Base-by-base conservation (phyloP, 2,329 filamentous ascomycete species). In the Emydomyces testavorans region DNA sequence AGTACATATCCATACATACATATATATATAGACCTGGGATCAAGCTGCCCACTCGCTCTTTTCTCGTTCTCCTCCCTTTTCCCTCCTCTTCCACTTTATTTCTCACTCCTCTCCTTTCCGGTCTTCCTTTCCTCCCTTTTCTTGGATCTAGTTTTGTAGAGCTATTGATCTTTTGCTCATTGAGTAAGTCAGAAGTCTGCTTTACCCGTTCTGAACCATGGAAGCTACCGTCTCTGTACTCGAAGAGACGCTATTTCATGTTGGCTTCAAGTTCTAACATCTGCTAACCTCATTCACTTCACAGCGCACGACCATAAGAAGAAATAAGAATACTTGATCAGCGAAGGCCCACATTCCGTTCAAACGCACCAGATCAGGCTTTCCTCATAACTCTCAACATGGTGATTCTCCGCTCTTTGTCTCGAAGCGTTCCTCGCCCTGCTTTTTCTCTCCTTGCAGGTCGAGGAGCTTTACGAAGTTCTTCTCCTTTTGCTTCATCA, bases 361-460 rank as follows among this genome's bases (percentile, higher is more conserved):
- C 20, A 26, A 21, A 21, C 15, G 21, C n/a, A 37, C 28, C 32
- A 1, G 28, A n/a, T 42, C 31, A 37, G 20, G 4, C 21, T 13
- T 37, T 43, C 7, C 34, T 24, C 34, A 38, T 15, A 29, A 16
- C 13, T 35, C 3, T 50, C 70, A 75, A 58, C 67, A 76, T 76
- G 73, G 73, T 76, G 82, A 79, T 83, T 75, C 63, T 76, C 63
- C 75, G 77, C 65, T 77, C 76, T 61, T 68, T 76, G 62, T 69
- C 76, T 51, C 74, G 77, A 64, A 70, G 63, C 50, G 58, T 78
- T 53, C 70, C 71, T 57, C 75, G 75, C 55, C 74, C 74, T 58
- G 68, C 73, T 58, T 70, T 73, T 49, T 71, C 73, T 57, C 65
- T 73, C 55, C 63, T 78, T 57, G 71, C 69, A 60, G 64, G 57